Percentiles rank a stretch among this genome's conserved stretches.
Evolutionary conservation across 805 yeast species (phyloP).

Genomic region (Spathaspora hagerdaliae): DNA sequence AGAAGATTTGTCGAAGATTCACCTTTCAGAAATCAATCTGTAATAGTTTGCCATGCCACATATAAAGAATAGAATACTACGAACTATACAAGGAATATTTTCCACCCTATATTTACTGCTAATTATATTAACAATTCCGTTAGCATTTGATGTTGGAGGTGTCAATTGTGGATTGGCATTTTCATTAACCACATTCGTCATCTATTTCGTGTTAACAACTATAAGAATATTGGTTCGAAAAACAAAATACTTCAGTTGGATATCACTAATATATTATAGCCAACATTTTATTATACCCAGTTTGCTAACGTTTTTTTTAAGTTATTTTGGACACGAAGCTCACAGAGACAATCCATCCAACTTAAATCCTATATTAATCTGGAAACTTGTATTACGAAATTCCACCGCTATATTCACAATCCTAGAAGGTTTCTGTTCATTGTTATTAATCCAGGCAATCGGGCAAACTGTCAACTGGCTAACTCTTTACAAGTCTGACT

Average conservation of each 20-base stretch:
- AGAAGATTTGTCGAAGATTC: background rate
- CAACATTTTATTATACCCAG: constrained; percentile 86
- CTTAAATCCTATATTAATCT: constrained; percentile 43
- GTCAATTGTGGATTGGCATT: constrained; percentile 83
- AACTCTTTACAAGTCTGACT: constrained; percentile 58
- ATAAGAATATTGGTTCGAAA: constrained; percentile 52
- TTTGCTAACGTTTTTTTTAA: constrained; percentile 63
- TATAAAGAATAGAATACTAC: constrained; percentile 3
- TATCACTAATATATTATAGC: constrained; percentile 59
- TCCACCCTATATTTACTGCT: constrained; percentile 53
- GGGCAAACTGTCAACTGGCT: constrained; percentile 80
- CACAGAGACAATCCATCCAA: background rate
- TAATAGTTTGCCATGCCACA: background rate
- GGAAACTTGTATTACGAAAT: constrained; percentile 70
- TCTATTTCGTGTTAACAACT: constrained; percentile 73
- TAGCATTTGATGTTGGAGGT: constrained; percentile 94
- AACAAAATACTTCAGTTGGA: constrained; percentile 39
- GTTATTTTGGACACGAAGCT: constrained; percentile 35
- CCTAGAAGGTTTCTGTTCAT: constrained; percentile 89
- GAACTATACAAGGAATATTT: constrained; percentile 7
- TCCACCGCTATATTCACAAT: constrained; percentile 88
- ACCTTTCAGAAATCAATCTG: background rate
- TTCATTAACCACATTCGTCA: constrained; percentile 53
- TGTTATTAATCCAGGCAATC: constrained; percentile 85
- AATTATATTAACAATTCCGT: constrained; percentile 78